Evolutionary conservation across 1,284 basidiomycete species (phyloP), one percentile per base, ranked within the genome.

Genomic region (Tylopilus sp.): DNA sequence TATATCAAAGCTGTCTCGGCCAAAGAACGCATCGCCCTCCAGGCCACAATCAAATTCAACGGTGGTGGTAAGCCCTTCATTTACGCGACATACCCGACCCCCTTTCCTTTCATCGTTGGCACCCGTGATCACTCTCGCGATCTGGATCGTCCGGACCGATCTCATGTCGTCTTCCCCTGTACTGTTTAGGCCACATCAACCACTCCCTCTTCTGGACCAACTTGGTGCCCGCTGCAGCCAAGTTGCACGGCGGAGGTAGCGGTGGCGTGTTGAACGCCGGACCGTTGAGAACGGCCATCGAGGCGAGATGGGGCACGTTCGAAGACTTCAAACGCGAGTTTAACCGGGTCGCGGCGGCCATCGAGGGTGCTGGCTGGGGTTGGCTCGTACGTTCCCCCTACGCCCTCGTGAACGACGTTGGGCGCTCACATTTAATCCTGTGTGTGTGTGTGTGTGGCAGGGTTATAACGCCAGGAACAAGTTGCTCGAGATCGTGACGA

Each of bases 191-290:
- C 6, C 89, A 91, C 69, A 88, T 91, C 74, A 93, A 92, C 75
- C 92, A 95, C 77, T 84, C 89, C 26, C 81, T 96, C 56, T 96
- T 96, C 79, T 95, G 92, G 93, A 88, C 86, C 75, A 95, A 92
- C 76, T 78, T 92, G 51, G 81, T 87, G 4, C 84, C 84, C 2
- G 61, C 76, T 28, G 65, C 73, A 15, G 70, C 71, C 4, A 64
- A 71, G 53, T n/a, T n/a, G n/a, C n/a, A n/a, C n/a, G 71, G 71
- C 48, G 73, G 73, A 43, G 79, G 79, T 13, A 55, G 69, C 56
- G 84, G 89, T 53, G 86, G 85, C 6, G 23, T 23, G 23, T 23
- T 23, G 23, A 23, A 23, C 23, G 4, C 6, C 4, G 82, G 84
- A 11, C 72, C 78, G 23, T 76, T 95, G 64, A 87, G 85, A 70